Base-by-base conservation (phyloP, 176 grass and related monocot species). In the Triticum timopheevii region DNA sequence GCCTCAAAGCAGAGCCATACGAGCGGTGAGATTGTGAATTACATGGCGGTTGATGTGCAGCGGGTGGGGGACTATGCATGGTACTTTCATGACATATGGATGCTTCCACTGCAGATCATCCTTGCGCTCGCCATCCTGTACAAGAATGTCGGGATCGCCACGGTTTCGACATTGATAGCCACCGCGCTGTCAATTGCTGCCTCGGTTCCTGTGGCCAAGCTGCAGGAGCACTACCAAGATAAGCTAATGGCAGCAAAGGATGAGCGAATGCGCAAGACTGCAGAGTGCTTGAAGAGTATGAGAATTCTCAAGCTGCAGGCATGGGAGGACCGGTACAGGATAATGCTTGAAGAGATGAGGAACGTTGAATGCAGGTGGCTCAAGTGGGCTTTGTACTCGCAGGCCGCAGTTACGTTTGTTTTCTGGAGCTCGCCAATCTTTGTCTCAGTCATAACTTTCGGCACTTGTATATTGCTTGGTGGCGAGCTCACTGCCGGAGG, bases 391-490 rank as follows among this genome's bases (percentile, higher is more conserved):
- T 49, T 99, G 40, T 99, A 99, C 76, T 89, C 97, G 28, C 97
- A 99, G 70, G 90, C 97, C 65, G 87, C 95, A 54, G 93, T 99
- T 35, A 99, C 97, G 15, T 99, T 99, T 68, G 93, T 99, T 69
- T 99, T 99, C 90, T 99, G 97, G 97, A 93, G 97, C 39, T 99
- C 97, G 5, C 97, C 97, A 3, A 99, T 99, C 73, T 99, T 99
- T 78, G 94, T 99, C 2, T 85, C 97, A 0, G 94, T 92, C 30
- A 84, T 95, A 83, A 99, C 97, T 64, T 99, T 99, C 15, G 97
- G 82, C 28, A 99, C 97, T 38, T 99, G 92, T 36, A 99, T 99
- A 92, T 77, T 96, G 35, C 87, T 99, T 30, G 97, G 97, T 42
- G 86, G 75, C 6, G 84, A 99, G 45, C 93, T 99, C 80, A 99